phyloP scores from a whole-genome alignment of 1,139 yeast genomes.

The Magnusiomyces fungicola region DNA sequence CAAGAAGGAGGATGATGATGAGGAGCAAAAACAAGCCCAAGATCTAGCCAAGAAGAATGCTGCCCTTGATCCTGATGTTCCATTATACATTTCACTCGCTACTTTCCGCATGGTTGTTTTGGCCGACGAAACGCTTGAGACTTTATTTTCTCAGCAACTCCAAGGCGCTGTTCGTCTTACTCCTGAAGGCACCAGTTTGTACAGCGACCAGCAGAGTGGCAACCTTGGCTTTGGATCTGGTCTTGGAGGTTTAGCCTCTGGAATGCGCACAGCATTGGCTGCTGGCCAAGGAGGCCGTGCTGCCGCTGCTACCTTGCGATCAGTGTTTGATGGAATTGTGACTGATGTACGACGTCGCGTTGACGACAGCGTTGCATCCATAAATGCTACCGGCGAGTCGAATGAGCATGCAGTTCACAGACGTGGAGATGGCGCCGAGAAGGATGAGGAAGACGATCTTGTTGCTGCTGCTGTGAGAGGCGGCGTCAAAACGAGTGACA shows the following conservation, averaged over 20 bases:
- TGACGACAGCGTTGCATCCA: conserved; percentile 44
- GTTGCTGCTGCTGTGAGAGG: conserved; percentile 26
- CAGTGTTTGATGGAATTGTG: conserved; percentile 82
- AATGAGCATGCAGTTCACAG: background rate
- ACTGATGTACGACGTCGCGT: conserved; percentile 87
- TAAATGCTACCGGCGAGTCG: conserved; percentile 9
- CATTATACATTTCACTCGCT: conserved; percentile 69
- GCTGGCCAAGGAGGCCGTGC: conserved; percentile 31
- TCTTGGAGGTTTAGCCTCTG: conserved; percentile 17
- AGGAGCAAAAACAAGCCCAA: background rate
- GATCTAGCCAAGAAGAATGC: conserved; percentile 38
- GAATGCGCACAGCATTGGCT: conserved; percentile 14
- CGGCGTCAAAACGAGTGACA: conserved; percentile 32
- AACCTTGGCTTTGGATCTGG: conserved; percentile 6
- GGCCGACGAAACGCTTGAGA: conserved; percentile 89
- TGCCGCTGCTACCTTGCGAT: conserved; percentile 56
- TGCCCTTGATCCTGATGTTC: conserved; percentile 74
- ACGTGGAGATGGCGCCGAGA: conserved; percentile 18
- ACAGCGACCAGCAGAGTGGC: conserved; percentile 15
- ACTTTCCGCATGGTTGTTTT: conserved; percentile 91
- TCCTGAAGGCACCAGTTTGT: conserved; percentile 35
- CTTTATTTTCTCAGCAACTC: conserved; percentile 64
- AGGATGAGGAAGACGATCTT: conserved; percentile 28
- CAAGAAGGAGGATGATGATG: conserved; percentile 19
- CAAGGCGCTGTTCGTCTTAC: conserved; percentile 61